Conservation (phyloP, 495 filamentous ascomycete species). For the Baudoinia panamericana region DNA sequence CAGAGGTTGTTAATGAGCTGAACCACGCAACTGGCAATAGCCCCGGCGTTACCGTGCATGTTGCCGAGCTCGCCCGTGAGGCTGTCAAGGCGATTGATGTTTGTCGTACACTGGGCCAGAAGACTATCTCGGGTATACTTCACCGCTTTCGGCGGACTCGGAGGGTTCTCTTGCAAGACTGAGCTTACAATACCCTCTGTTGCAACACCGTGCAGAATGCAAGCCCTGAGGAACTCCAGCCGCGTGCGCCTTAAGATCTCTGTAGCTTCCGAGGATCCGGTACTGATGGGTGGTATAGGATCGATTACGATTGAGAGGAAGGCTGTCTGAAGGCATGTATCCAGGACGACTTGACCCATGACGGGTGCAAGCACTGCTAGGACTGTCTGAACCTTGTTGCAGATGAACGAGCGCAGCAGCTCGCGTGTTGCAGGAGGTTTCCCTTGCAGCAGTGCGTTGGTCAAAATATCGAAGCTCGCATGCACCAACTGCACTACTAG, state of each 20-base stretch:
- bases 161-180: constrained; percentile 73
- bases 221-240: constrained; percentile 77
- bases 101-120: constrained; percentile 55
- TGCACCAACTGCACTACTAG: constrained; percentile 69
- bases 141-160: constrained; percentile 62
- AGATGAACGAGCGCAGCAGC: constrained; percentile 76
- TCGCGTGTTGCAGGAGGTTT: constrained; percentile 60
- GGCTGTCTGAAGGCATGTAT: constrained; percentile 69
- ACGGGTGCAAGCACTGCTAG: constrained; percentile 48
- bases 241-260: constrained; percentile 14
- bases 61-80: constrained; percentile 70
- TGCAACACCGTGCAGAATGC: constrained; percentile 71
- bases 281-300: constrained; percentile 49
- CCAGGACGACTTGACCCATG: constrained; percentile 54
- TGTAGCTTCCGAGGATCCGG: constrained; percentile 71
- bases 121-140: constrained; percentile 66
- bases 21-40: constrained; percentile 67
- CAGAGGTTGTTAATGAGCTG: constrained; percentile 75
- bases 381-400: constrained; percentile 82
- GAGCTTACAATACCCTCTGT: constrained; percentile 63
- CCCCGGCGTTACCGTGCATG: constrained; percentile 91
- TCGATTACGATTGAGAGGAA: constrained; percentile 71
- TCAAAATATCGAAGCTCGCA: constrained; percentile 76
- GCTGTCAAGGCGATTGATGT: constrained; percentile 57
- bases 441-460: constrained; percentile 69